Conservation (phyloP, 176 grass and related monocot species). For the sorghum (Sorghum bicolor) region DNA sequence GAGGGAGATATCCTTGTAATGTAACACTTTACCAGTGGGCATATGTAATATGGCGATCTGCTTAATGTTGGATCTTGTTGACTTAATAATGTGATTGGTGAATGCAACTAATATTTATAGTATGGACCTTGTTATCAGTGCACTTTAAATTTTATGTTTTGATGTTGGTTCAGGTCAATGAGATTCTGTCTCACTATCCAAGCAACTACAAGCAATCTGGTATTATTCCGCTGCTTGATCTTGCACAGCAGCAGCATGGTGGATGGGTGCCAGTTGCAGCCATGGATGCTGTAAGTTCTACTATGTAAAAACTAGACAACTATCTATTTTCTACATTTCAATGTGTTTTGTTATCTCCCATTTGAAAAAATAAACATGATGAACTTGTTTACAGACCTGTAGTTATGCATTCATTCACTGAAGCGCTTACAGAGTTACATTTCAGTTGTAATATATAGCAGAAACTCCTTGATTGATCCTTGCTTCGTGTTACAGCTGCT, state of each 20-base stretch:
- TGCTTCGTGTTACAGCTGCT: neutral
- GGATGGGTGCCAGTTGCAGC: slow-evolving; percentile 95
- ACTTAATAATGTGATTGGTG: neutral
- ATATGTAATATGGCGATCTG: neutral
- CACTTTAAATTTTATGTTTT: neutral
- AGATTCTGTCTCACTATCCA: slow-evolving; percentile 86
- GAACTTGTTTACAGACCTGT: neutral
- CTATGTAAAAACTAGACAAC: neutral
- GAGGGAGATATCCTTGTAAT: neutral
- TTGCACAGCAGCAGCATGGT: slow-evolving; percentile 90
- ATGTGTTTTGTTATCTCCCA: neutral
- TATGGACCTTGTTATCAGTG: neutral
- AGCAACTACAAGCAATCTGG: slow-evolving; percentile 98
- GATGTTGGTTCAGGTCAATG: slow-evolving; percentile 52
- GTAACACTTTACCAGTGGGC: neutral
- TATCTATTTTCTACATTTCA: neutral
- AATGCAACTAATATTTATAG: neutral
- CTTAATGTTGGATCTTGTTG: neutral
- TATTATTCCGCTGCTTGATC: slow-evolving; percentile 86
- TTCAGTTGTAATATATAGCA: neutral
- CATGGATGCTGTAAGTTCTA: slow-evolving; percentile 81
- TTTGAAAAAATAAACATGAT: neutral
- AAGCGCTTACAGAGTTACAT: neutral
- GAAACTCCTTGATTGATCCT: neutral
- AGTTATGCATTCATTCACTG: neutral